Percentiles rank a stretch among this genome's conserved stretches.
These are phyloP conservation scores for Boletus subparvulus DNA, from an alignment of 768 basidiomycete genomes.

Conservation along the genomic window DNA sequence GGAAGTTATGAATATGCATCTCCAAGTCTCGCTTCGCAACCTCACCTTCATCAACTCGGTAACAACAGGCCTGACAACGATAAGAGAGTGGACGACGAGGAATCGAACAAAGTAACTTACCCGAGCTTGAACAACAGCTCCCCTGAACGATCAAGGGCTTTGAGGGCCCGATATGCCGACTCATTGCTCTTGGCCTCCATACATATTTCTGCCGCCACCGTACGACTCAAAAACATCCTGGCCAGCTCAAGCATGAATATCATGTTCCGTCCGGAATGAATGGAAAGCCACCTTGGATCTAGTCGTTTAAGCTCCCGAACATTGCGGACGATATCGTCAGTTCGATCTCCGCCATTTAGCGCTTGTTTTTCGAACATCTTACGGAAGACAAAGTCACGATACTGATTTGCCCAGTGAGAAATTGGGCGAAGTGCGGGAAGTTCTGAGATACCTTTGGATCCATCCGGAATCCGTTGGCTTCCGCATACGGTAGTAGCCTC, in stretches of 20 bases:
- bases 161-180: constrained; percentile 65
- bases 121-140: constrained; percentile 66
- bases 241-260: constrained; percentile 2
- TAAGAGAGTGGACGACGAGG: constrained; percentile 1
- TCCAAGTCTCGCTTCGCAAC: neutral
- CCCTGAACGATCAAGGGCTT: constrained; percentile 61
- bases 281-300: constrained; percentile 56
- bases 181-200: constrained; percentile 79
- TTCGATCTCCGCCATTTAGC: constrained; percentile 48
- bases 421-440: neutral
- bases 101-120: constrained; percentile 39
- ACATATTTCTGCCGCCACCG: constrained; percentile 80
- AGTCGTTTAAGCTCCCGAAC: constrained; percentile 70
- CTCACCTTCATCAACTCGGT: constrained; percentile 67
- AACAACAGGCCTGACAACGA: constrained; percentile 41
- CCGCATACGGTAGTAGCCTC: constrained; percentile 66
- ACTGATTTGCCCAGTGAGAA: constrained; percentile 41
- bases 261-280: neutral
- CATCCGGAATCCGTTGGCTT: constrained; percentile 74
- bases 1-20: constrained; percentile 3
- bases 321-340: constrained; percentile 65
- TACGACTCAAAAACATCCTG: constrained; percentile 81
- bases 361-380: constrained; percentile 73
- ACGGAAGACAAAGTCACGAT: constrained; percentile 83
- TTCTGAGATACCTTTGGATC: constrained; percentile 59